phyloP scores from a whole-genome alignment of 2,329 filamentous ascomycete species.

The Sarocladium oryzae region DNA sequence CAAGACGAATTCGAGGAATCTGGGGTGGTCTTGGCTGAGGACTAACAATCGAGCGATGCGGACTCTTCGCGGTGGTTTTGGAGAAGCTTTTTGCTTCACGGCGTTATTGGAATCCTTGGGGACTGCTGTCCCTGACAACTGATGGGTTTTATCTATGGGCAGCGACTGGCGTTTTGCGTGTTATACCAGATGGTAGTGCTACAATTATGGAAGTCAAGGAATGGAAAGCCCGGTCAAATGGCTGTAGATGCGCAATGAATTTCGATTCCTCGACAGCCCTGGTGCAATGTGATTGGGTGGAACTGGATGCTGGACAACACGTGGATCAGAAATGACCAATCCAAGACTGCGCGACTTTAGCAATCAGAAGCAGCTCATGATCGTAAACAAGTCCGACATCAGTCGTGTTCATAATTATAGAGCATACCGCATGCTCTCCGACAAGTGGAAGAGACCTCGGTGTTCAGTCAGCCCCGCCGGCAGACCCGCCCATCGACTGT shows the following conservation, averaged over 20 bases:
- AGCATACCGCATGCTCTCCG: too few relatives aligned
- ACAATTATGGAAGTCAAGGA: not conserved
- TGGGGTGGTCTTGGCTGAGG: slow-evolving; percentile 62
- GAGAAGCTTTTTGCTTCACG: not conserved
- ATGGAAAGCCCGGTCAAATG: not conserved
- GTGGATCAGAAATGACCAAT: too few relatives aligned
- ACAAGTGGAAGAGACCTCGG: too few relatives aligned
- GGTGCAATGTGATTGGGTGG: not conserved
- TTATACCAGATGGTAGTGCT: slow-evolving; percentile 2
- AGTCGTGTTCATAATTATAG: too few relatives aligned
- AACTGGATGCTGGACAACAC: too few relatives aligned
- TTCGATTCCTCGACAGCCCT: not conserved
- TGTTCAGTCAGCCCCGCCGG: too few relatives aligned
- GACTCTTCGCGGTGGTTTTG: not conserved
- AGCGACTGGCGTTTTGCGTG: slow-evolving; percentile 2
- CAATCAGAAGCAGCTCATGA: too few relatives aligned
- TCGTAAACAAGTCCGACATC: too few relatives aligned
- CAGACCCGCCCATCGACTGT: too few relatives aligned
- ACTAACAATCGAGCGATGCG: not conserved
- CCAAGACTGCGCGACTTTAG: too few relatives aligned
- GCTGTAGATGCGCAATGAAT: not conserved
- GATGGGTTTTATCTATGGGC: not conserved
- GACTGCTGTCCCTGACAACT: not conserved
- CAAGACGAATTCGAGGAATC: slow-evolving; percentile 68
- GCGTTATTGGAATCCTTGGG: slow-evolving; percentile 6